Base-by-base conservation (phyloP, 768 basidiomycete genomes). In the Phylloporus sp. region DNA sequence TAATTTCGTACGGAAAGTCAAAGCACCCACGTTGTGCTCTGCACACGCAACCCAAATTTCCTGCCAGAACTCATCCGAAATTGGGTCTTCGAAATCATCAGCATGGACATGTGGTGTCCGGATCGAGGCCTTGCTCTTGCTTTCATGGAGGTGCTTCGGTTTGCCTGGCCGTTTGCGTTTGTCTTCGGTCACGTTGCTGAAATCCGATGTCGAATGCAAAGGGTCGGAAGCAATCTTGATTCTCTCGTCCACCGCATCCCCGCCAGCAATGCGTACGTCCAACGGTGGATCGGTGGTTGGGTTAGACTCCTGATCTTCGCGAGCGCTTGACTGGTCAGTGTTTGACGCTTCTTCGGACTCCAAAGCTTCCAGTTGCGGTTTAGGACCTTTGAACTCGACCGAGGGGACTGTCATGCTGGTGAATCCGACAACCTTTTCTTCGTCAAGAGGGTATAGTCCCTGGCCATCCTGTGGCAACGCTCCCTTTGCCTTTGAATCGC, bases 41-140 rank as follows among this genome's bases (percentile, higher is more conserved):
- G 95, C 94, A 44, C 82, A 84, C 13, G 90, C 83, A 3, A 86
- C 76, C 95, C 97, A 99, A 32, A 88, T 79, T 54, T 88, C 78
- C 62, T 87, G 88, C 92, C 91, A 97, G 66, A 98, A 98, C 40
- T 68, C 72, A 53, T 95, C 91, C 57, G 75, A 80, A 34, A 98
- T 76, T 12, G 95, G 95, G 67, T 99, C 95, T 52, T 88, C 86
- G 56, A 99, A 94, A 28, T 80, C 83, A 52, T 88, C 70, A 1
- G 86, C 80, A 56, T 88, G 84, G 35, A 95, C 79, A 29, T 76
- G 71, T 5, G 92, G 92, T n/a, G 80, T 82, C 49, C 89, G 69
- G 31, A 77, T 77, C 83, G 84, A 88, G 9, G 74, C 68, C 52
- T 79, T 82, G 35, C 70, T 73, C 16, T 76, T 76, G 4, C 76